These are phyloP conservation scores for Nothophoma quercina DNA, from an alignment of 2,329 filamentous ascomycete species.

Conservation along the genomic window DNA sequence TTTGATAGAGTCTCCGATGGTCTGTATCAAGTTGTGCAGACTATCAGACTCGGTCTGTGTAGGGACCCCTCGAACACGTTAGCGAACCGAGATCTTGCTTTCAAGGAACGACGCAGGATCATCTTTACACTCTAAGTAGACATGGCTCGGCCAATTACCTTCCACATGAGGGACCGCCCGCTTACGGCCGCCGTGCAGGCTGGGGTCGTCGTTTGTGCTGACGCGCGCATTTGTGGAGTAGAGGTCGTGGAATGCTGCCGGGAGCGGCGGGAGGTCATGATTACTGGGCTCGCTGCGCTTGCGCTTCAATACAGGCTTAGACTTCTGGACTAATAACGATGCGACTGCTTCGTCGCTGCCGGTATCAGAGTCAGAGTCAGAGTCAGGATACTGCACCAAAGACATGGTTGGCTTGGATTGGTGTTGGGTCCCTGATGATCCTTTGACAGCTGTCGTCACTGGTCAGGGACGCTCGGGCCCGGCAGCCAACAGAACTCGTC, in stretches of 20 bases:
- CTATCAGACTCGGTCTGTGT: constrained; percentile 41
- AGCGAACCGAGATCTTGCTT: constrained; percentile 31
- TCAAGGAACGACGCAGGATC: constrained; percentile 6
- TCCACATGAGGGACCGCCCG: constrained; percentile 82
- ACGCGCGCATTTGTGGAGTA: constrained; percentile 84
- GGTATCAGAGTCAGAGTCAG: constrained; percentile 64
- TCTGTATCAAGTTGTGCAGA: constrained; percentile 40
- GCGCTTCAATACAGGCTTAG: constrained; percentile 37
- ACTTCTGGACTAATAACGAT: constrained; percentile 17
- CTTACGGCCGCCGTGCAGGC: constrained; percentile 83
- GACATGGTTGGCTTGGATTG: constrained; percentile 36
- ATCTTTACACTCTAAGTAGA: constrained; percentile 91
- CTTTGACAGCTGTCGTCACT: constrained; percentile 29
- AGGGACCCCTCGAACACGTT: constrained; percentile 49
- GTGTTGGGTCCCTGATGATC: constrained; percentile 23
- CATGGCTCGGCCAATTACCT: constrained; percentile 91
- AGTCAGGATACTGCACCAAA: constrained; percentile 59
- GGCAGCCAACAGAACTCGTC: too few relatives aligned
- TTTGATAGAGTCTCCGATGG: constrained; percentile 31
- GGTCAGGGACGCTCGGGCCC: too few relatives aligned
- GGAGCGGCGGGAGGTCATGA: constrained; percentile 72
- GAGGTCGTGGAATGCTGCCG: constrained; percentile 82
- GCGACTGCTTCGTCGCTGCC: constrained; percentile 47
- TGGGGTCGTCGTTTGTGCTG: constrained; percentile 81
- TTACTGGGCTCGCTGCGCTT: constrained; percentile 34